phyloP scores from a whole-genome alignment of 2,329 filamentous ascomycete species.

The Verticillium isaacii region DNA sequence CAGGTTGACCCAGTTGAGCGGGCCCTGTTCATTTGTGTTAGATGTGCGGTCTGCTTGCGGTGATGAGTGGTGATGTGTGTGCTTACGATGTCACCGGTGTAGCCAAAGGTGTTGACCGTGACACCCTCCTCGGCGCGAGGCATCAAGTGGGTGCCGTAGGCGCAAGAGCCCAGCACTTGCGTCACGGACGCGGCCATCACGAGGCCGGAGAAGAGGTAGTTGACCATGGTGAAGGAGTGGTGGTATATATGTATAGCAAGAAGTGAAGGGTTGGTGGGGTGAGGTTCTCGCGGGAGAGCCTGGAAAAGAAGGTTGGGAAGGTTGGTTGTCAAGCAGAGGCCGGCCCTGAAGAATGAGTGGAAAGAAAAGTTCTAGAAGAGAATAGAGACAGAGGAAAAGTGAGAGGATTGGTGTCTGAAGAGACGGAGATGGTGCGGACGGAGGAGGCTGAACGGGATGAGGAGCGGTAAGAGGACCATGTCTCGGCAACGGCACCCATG shows the following conservation, averaged over 20 bases:
- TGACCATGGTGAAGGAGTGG: slow-evolving; percentile 6
- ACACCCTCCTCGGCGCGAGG: slow-evolving; percentile 26
- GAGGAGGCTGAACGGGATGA: neutral
- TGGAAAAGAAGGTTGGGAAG: slow-evolving; percentile 4
- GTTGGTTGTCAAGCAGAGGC: slow-evolving; percentile 3
- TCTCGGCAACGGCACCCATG: neutral
- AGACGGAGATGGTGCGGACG: neutral
- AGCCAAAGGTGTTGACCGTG: slow-evolving; percentile 31
- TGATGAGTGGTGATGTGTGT: neutral
- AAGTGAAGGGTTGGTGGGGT: neutral
- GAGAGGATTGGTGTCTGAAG: slow-evolving; percentile 5
- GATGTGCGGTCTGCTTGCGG: neutral
- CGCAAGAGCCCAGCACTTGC: slow-evolving; percentile 27
- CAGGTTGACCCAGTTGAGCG: slow-evolving; percentile 42
- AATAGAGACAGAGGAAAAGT: slow-evolving; percentile 2
- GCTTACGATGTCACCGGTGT: slow-evolving; percentile 28
- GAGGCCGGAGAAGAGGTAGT: slow-evolving; percentile 8
- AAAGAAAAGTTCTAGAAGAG: neutral
- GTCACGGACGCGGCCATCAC: slow-evolving; percentile 8
- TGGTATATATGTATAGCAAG: neutral
- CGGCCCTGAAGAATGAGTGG: neutral
- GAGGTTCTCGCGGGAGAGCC: neutral
- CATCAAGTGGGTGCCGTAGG: slow-evolving; percentile 31
- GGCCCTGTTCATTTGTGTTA: slow-evolving; percentile 20
- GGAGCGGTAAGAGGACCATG: neutral